These are phyloP conservation scores for Fragaria vesca DNA, from an alignment of 306 rosid species.

Conservation along the genomic window DNA sequence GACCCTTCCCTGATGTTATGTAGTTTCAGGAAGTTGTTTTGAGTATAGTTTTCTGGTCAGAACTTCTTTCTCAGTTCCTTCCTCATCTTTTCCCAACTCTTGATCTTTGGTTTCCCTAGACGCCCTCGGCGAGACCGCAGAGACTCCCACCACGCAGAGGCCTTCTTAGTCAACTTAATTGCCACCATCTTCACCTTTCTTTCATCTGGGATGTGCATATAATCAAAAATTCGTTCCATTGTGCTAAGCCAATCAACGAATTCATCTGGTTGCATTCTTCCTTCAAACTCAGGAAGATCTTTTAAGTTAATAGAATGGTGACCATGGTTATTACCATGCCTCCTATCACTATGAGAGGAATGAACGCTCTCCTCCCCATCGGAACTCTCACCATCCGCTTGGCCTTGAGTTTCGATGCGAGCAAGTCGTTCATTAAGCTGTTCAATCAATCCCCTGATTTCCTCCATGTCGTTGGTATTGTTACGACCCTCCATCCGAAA, in stretches of 20 bases:
- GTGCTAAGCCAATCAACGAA: conserved; percentile 10
- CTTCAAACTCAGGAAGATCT: neutral
- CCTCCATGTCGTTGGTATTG: neutral
- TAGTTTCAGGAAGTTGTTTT: neutral
- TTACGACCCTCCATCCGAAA: neutral
- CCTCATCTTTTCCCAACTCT: conserved; percentile 1
- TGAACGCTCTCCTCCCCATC: neutral
- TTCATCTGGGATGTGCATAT: neutral
- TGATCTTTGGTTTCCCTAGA: neutral
- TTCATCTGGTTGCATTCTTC: neutral
- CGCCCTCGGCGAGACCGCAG: neutral
- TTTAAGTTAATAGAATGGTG: neutral
- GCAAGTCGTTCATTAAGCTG: neutral
- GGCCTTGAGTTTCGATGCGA: neutral
- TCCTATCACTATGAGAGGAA: neutral
- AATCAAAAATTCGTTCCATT: neutral
- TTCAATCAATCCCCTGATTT: neutral
- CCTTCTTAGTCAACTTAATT: neutral
- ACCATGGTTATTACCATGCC: no score
- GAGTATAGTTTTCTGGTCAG: neutral
- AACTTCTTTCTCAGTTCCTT: neutral
- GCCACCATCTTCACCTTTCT: neutral
- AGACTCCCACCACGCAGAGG: conserved; percentile 5
- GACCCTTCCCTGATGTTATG: neutral
- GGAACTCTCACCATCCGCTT: neutral